A percentile compares a stretch with the other conserved stretches of the same genome.
These are phyloP conservation scores for Sporothrix protearum DNA, from an alignment of 2,329 filamentous ascomycete genomes.

Conservation along the genomic window DNA sequence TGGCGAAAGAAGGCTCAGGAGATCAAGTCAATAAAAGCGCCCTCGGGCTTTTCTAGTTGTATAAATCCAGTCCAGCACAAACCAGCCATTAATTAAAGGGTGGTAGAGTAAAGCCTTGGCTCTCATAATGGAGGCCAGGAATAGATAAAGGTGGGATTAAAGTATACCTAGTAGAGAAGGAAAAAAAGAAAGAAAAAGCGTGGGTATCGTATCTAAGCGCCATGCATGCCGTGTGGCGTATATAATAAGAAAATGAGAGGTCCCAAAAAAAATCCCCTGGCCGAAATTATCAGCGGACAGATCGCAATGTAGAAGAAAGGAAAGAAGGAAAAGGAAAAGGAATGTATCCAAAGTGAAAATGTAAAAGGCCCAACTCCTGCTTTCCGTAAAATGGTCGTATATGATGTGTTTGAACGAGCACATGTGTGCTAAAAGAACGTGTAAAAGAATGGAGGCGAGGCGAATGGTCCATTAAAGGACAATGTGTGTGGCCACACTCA, in stretches of 20 bases:
- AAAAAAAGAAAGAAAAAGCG: constrained; percentile 5
- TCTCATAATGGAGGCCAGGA: background rate
- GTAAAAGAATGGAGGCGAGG: background rate
- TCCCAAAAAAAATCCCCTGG: background rate
- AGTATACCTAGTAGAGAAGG: background rate
- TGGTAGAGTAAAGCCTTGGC: background rate
- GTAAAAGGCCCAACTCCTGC: background rate
- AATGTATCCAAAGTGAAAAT: background rate
- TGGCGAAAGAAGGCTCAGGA: background rate
- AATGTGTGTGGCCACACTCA: constrained; percentile 16
- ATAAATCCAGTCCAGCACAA: background rate
- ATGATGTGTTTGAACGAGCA: background rate
- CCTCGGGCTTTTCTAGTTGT: background rate
- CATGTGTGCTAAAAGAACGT: background rate
- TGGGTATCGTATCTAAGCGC: constrained; percentile 25
- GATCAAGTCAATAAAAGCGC: background rate
- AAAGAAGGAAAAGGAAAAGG: background rate
- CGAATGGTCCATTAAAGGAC: background rate
- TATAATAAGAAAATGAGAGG: background rate
- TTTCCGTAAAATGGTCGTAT: background rate
- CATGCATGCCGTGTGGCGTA: constrained; percentile 5
- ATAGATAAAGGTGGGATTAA: background rate
- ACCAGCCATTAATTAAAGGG: background rate
- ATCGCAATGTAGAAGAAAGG: background rate
- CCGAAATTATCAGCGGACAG: constrained; percentile 12